These are phyloP conservation scores for Alternaria longipes DNA, from an alignment of 2,329 filamentous ascomycete species.

Conservation along the genomic window DNA sequence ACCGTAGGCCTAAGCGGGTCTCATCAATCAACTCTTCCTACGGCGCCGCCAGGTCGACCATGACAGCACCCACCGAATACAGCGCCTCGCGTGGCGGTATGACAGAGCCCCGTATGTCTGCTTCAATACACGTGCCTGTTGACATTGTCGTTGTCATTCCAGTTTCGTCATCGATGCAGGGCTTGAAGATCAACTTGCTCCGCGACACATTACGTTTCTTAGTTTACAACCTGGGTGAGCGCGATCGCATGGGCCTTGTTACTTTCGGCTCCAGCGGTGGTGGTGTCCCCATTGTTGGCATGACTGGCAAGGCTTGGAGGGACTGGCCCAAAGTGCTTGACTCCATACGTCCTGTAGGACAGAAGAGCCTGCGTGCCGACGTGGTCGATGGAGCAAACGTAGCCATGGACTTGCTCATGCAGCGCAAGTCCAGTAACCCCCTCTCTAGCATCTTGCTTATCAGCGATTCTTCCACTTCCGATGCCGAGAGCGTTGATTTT, in stretches of 20 bases:
- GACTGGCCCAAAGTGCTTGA: slow-evolving; percentile 88
- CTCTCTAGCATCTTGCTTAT: slow-evolving; percentile 96
- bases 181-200: slow-evolving; percentile 95
- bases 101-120: slow-evolving; percentile 56
- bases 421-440: slow-evolving; percentile 93
- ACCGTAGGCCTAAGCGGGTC: slow-evolving; percentile 72
- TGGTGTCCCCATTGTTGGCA: slow-evolving; percentile 93
- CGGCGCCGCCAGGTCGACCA: slow-evolving; percentile 81
- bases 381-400: slow-evolving; percentile 98
- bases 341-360: slow-evolving; percentile 90
- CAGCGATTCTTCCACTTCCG: slow-evolving; percentile 94
- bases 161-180: slow-evolving; percentile 98
- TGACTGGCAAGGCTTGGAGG: slow-evolving; percentile 94
- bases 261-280: slow-evolving; percentile 96
- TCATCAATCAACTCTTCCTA: slow-evolving; percentile 88
- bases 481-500: slow-evolving; percentile 95
- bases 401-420: slow-evolving; percentile 98
- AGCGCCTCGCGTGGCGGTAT: slow-evolving; percentile 68
- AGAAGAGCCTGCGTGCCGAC: slow-evolving; percentile 95
- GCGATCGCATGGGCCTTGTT: slow-evolving; percentile 95
- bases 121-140: slow-evolving; percentile 83
- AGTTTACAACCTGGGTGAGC: slow-evolving; percentile 86
- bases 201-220: slow-evolving; percentile 93
- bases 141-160: slow-evolving; percentile 97
- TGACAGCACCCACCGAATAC: slow-evolving; percentile 92